phyloP scores from a whole-genome alignment of 495 filamentous ascomycete species.

The Echria macrotheca region DNA sequence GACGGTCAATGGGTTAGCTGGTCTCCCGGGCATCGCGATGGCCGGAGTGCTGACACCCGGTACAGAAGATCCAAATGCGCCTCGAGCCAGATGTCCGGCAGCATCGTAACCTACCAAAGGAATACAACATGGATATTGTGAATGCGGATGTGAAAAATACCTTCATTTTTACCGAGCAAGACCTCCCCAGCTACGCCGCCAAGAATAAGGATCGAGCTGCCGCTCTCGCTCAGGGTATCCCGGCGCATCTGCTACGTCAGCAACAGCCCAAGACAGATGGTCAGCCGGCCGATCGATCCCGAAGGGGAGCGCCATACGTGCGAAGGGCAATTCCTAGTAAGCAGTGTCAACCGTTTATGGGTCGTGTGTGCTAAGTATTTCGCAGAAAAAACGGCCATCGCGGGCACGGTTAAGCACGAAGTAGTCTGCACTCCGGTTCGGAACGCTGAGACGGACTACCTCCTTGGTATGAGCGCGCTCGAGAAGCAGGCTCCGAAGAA shows the following conservation, averaged over 20 bases:
- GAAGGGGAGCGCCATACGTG: slow-evolving; percentile 61
- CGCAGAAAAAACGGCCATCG: slow-evolving; percentile 73
- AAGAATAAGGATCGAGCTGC: slow-evolving; percentile 49
- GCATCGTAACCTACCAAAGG: slow-evolving; percentile 67
- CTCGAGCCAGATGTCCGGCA: slow-evolving; percentile 47
- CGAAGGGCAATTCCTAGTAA: slow-evolving; percentile 78
- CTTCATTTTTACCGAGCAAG: slow-evolving; percentile 85
- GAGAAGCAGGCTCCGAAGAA: slow-evolving; percentile 60
- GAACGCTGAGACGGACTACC: slow-evolving; percentile 63
- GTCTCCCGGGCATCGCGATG: background rate
- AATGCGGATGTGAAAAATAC: slow-evolving; percentile 66
- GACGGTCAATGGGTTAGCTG: slow-evolving; percentile 38
- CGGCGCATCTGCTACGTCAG: slow-evolving; percentile 41
- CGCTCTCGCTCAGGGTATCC: slow-evolving; percentile 44
- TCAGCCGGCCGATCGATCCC: slow-evolving; percentile 46
- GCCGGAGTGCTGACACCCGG: slow-evolving; percentile 12
- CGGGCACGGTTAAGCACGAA: slow-evolving; percentile 68
- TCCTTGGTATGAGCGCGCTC: slow-evolving; percentile 55
- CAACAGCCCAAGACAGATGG: slow-evolving; percentile 32
- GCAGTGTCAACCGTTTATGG: no score
- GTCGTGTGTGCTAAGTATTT: slow-evolving; percentile 10
- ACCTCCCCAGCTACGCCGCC: slow-evolving; percentile 71
- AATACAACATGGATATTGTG: slow-evolving; percentile 70
- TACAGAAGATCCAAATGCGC: slow-evolving; percentile 39
- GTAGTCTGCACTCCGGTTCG: slow-evolving; percentile 69